A percentile compares a stretch with the other conserved stretches of the same genome.
phyloP scores from a whole-genome alignment of 805 yeast genomes.

The Wickerhamiella bombiphila region DNA sequence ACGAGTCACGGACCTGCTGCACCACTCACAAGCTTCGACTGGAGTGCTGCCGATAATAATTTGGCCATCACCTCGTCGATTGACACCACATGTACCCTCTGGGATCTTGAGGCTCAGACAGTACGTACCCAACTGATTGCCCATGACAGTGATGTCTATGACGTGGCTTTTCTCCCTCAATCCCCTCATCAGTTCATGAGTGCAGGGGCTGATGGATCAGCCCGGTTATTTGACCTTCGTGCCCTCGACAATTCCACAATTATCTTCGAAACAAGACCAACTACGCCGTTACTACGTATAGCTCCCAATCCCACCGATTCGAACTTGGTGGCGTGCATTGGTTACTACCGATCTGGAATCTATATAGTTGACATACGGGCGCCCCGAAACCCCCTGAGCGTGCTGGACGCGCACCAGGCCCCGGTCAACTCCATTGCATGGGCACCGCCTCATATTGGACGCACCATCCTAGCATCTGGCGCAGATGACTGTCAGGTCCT shows the following conservation, averaged over 20 bases:
- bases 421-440: slow-evolving; percentile 63
- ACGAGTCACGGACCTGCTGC: slow-evolving; percentile 31
- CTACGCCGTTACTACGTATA: slow-evolving; percentile 54
- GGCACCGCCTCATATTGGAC: slow-evolving; percentile 48
- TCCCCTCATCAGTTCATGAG: slow-evolving; percentile 71
- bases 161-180: slow-evolving; percentile 68
- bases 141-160: slow-evolving; percentile 89
- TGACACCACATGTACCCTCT: slow-evolving; percentile 92
- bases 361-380: slow-evolving; percentile 69
- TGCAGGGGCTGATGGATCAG: slow-evolving; percentile 91
- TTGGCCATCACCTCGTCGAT: slow-evolving; percentile 71
- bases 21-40: slow-evolving; percentile 87
- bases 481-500: slow-evolving; percentile 46
- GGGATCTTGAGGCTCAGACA: slow-evolving; percentile 62
- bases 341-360: slow-evolving; percentile 50
- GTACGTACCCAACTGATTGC: slow-evolving; percentile 93
- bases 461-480: slow-evolving; percentile 58
- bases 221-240: slow-evolving; percentile 80
- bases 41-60: slow-evolving; percentile 64
- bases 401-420: slow-evolving; percentile 51
- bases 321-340: slow-evolving; percentile 72
- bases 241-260: slow-evolving; percentile 87
- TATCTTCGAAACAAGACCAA: slow-evolving; percentile 48
- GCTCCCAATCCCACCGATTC: slow-evolving; percentile 69
- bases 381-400: slow-evolving; percentile 70